Evolutionary conservation across 805 yeast species (phyloP).

Genomic region (Lipomyces chichibuensis): DNA sequence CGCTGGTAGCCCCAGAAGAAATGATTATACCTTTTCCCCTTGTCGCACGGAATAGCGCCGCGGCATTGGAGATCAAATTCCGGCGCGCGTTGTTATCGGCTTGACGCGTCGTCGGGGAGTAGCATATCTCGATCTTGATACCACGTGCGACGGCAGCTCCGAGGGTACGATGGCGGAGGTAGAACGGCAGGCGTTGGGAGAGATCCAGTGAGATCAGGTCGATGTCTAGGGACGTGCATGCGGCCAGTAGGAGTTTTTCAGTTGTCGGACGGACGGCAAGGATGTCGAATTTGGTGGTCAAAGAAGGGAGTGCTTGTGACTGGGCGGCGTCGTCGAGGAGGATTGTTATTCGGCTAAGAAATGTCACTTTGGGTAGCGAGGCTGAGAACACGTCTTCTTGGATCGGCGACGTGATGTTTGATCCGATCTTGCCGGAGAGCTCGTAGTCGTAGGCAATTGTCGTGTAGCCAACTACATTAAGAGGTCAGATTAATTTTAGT

Average conservation of each 20-base stretch:
- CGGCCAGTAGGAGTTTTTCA: conserved; percentile 76
- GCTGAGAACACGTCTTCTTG: conserved; percentile 7
- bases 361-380: conserved; percentile 7
- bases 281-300: conserved; percentile 66
- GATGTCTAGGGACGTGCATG: conserved; percentile 74
- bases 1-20: conserved; percentile 68
- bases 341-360: conserved; percentile 67
- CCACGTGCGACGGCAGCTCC: conserved; percentile 86
- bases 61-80: conserved; percentile 68
- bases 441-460: conserved; percentile 74
- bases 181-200: conserved; percentile 67
- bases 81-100: conserved; percentile 49
- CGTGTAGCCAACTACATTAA: conserved; percentile 57
- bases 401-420: conserved; percentile 26
- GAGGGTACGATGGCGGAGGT: conserved; percentile 78
- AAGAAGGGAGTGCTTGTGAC: conserved; percentile 59
- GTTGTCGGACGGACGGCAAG: conserved; percentile 78
- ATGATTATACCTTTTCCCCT: conserved; percentile 78
- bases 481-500: neutral
- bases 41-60: conserved; percentile 77
- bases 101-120: conserved; percentile 51
- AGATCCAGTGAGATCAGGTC: conserved; percentile 79
- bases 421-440: conserved; percentile 38
- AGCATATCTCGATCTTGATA: conserved; percentile 76
- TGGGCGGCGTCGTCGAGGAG: conserved; percentile 76